Evolutionary conservation across 2,329 filamentous ascomycete species (phyloP).

Genomic region (Remersonia thermophila): DNA sequence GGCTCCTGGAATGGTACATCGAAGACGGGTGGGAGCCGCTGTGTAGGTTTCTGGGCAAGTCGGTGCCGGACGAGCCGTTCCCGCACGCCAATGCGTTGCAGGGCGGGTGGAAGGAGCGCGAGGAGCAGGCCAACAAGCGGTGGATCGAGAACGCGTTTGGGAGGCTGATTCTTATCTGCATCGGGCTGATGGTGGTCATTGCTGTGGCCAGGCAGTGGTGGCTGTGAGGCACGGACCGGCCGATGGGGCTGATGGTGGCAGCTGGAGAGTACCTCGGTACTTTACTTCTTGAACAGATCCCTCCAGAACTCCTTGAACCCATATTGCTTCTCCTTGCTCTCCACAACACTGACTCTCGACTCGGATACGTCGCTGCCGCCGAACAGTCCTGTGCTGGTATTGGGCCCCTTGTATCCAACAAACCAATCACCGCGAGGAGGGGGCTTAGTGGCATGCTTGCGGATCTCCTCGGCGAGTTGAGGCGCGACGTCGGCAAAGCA

Average conservation of each 20-base stretch:
- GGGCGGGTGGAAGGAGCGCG: conserved; percentile 16
- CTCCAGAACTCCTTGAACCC: conserved; percentile 83
- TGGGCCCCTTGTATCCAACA: conserved; percentile 31
- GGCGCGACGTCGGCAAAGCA: conserved; percentile 86
- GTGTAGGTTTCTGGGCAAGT: conserved; percentile 27
- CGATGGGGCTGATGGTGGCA: too few relatives aligned
- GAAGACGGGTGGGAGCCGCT: conserved; percentile 30
- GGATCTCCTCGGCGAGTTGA: conserved; percentile 57
- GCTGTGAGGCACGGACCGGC: background rate
- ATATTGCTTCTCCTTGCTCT: conserved; percentile 64
- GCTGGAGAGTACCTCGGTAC: too few relatives aligned
- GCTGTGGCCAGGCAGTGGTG: conserved; percentile 1
- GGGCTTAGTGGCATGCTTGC: conserved; percentile 42
- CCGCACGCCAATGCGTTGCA: conserved; percentile 22
- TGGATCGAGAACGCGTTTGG: conserved; percentile 17
- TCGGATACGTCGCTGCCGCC: too few relatives aligned
- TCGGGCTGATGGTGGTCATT: background rate
- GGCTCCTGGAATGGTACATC: conserved; percentile 26
- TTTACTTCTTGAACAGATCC: conserved; percentile 49
- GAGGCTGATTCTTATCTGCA: conserved; percentile 9
- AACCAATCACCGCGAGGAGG: conserved; percentile 29
- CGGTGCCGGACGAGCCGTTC: conserved; percentile 23
- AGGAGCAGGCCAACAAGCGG: conserved; percentile 17
- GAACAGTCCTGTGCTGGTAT: too few relatives aligned
- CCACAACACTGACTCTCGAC: conserved; percentile 47